A percentile compares a stretch with the other conserved stretches of the same genome.
Evolutionary conservation across 2,329 filamentous ascomycete genomes (phyloP).

Genomic region (Aspergillus transmontanensis): DNA sequence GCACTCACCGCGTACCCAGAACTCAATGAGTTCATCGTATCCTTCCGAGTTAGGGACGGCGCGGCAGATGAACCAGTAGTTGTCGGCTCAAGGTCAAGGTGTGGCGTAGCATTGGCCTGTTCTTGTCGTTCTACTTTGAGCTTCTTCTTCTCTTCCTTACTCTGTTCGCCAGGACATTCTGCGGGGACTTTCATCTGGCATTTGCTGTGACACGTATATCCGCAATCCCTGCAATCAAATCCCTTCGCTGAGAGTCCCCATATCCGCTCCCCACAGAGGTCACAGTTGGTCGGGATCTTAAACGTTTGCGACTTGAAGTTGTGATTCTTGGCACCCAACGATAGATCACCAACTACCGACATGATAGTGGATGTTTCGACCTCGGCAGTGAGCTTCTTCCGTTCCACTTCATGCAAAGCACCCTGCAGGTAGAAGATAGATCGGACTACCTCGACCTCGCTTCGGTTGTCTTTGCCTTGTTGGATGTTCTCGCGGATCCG

Average conservation of each 20-base stretch:
- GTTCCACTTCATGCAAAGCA: slow-evolving; percentile 79
- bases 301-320: slow-evolving; percentile 99
- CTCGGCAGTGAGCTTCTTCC: slow-evolving; percentile 82
- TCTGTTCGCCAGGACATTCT: slow-evolving; percentile 90
- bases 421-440: slow-evolving; percentile 85
- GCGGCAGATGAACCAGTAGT: slow-evolving; percentile 55
- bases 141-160: slow-evolving; percentile 94
- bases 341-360: slow-evolving; percentile 87
- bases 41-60: slow-evolving; percentile 71
- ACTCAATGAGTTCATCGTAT: slow-evolving; percentile 88
- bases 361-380: slow-evolving; percentile 93
- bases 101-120: slow-evolving; percentile 63
- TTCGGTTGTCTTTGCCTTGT: slow-evolving; percentile 83
- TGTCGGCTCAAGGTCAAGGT: slow-evolving; percentile 38
- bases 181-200: slow-evolving; percentile 98
- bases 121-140: slow-evolving; percentile 85
- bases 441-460: slow-evolving; percentile 82
- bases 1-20: slow-evolving; percentile 84
- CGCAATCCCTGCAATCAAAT: slow-evolving; percentile 93
- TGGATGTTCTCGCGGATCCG: slow-evolving; percentile 73
- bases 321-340: slow-evolving; percentile 88
- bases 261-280: slow-evolving; percentile 92
- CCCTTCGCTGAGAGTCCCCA: slow-evolving; percentile 97
- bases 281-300: slow-evolving; percentile 98
- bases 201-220: slow-evolving; percentile 97